Evolutionary conservation across 345 rosid genomes (phyloP), one percentile per base, ranked within the genome.

Genomic region (Heritiera littoralis): DNA sequence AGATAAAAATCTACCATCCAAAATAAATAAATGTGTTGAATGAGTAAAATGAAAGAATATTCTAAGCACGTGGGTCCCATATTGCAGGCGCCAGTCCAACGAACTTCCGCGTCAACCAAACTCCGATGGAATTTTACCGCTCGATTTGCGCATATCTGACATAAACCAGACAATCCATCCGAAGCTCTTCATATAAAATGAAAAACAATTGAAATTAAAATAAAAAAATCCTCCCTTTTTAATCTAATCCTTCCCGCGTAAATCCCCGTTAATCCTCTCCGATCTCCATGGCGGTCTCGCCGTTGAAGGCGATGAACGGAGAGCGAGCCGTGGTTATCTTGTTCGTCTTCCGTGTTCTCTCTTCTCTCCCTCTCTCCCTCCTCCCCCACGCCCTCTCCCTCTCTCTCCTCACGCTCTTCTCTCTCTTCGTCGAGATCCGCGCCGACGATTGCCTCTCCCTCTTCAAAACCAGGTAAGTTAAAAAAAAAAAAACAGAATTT

Each of bases 301-400:
- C 80, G 82, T 81, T 82, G 85, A 56, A 38, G 59, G 79, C 75
- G 81, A 20, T 87, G 23, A 92, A 84, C 82, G 99, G 99, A 77
- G 99, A 96, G 87, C 89, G 98, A 84, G 94, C 87, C 15, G 92
- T 96, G 63, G 97, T 94, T 11, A 74, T 84, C 54, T 81, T 92
- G 51, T 90, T 92, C 77, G 78, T 89, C 52, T 78, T 80, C 71
- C 86, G 86, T 60, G 79, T 92, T 58, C 83, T 92, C 76, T 78
- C 64, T 80, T 89, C 97, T 63, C 88, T 91, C 23, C 97, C 98
- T 49, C 45, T 74, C 2, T 85, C 92, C 67, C 91, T 93, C 23
- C 79, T 94, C 81, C 78, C 79, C 35, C 97, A 90, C 63, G 99
- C 92, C 82, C 82, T 90, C 82, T 80, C 90, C 49, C 94, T 94